A percentile compares a stretch with the other conserved stretches of the same genome.
These are phyloP conservation scores for Fusarium keratoplasticum DNA, from an alignment of 2,329 filamentous ascomycete species.

Conservation along the genomic window DNA sequence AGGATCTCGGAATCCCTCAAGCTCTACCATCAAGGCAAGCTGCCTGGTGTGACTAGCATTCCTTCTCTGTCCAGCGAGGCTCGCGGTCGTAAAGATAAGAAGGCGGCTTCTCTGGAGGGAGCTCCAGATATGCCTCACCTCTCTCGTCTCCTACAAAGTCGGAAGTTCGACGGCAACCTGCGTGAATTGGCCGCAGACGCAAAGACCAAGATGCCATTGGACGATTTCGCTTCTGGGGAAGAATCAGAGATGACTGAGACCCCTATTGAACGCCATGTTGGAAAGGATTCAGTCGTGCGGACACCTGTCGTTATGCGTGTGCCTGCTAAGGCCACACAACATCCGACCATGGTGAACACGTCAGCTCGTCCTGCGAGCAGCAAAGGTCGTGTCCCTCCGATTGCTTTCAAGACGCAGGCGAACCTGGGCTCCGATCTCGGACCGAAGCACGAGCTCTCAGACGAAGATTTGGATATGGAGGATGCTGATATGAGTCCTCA, in stretches of 20 bases:
- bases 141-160: constrained; percentile 71
- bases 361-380: constrained; percentile 65
- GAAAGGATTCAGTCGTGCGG: constrained; percentile 42
- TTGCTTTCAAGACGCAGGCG: constrained; percentile 54
- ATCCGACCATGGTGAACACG: constrained; percentile 58
- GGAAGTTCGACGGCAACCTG: constrained; percentile 71
- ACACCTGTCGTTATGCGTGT: constrained; percentile 65
- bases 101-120: constrained; percentile 57
- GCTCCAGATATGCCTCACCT: constrained; percentile 74
- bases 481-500: constrained; percentile 76
- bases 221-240: constrained; percentile 64
- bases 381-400: constrained; percentile 61
- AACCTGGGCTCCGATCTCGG: constrained; percentile 35
- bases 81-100: constrained; percentile 19
- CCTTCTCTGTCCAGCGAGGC: constrained; percentile 47
- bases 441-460: constrained; percentile 46
- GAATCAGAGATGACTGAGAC: constrained; percentile 59
- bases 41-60: constrained; percentile 61
- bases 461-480: constrained; percentile 64
- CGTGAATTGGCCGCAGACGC: constrained; percentile 68
- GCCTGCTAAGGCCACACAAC: constrained; percentile 67
- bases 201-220: constrained; percentile 64
- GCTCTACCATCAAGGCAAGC: constrained; percentile 63
- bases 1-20: constrained; percentile 67
- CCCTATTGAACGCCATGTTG: constrained; percentile 13